These are phyloP conservation scores for Podaxis pistillaris DNA, from an alignment of 768 basidiomycete genomes.

Conservation along the genomic window DNA sequence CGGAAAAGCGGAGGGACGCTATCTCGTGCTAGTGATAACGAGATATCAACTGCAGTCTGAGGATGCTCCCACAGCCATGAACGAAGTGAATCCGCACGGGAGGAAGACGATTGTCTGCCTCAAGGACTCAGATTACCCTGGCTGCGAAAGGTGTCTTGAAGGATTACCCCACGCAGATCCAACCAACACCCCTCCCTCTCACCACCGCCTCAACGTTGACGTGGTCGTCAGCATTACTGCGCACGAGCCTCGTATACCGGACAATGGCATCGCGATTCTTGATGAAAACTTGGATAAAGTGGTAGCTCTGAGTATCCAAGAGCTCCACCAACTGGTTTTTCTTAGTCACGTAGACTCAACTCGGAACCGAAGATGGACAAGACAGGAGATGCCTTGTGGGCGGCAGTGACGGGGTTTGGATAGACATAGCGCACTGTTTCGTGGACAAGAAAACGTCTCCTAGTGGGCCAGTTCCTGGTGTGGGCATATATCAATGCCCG, in stretches of 20 bases:
- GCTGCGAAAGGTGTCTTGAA: no score
- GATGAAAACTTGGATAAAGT: conserved; percentile 84
- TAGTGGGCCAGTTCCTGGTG: no score
- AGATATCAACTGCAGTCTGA: no score
- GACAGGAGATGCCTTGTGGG: conserved; percentile 84
- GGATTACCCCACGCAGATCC: conserved; percentile 51
- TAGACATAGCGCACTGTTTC: conserved; percentile 42
- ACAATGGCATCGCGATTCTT: conserved; percentile 96
- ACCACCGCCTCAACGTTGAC: conserved; percentile 96
- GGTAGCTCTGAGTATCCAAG: conserved; percentile 91
- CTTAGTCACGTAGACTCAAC: conserved; percentile 17
- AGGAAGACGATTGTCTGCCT: no score
- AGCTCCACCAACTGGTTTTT: conserved; percentile 77
- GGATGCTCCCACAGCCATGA: no score
- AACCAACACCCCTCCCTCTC: conserved; percentile 95
- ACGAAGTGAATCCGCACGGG: no score
- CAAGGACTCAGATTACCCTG: no score
- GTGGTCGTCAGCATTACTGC: conserved; percentile 83
- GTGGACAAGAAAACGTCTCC: no score
- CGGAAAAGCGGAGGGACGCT: no score
- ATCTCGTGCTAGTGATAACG: no score
- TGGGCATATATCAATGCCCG: no score
- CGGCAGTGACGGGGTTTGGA: conserved; percentile 90
- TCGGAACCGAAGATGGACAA: conserved; percentile 39
- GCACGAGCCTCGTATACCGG: conserved; percentile 96